Base-by-base conservation (phyloP, 345 rosid species). In the Pugionium dolabratum region DNA sequence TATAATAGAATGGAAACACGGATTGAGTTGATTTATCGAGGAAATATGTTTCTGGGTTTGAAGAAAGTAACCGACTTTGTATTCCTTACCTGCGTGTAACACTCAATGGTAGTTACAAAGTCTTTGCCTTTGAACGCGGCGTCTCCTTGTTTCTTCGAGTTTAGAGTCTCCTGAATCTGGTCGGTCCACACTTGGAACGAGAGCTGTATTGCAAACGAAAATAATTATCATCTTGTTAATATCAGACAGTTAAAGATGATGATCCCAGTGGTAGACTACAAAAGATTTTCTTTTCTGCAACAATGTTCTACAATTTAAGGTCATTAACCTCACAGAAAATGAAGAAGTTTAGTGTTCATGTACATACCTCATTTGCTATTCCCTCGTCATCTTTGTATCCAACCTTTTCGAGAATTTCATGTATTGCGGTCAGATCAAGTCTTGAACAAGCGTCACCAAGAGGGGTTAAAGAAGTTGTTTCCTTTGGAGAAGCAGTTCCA, bases 321-420 rank as follows among this genome's bases (percentile, higher is more conserved):
- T 52, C 61, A 60, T 18, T 25, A 37, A 37, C 35, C 57, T 43
- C 1, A 0, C 29, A 33, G 71, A 59, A 26, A 51, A 36, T 10
- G 44, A 54, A 36, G 7, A 44, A 36, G 36, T 29, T 36, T 61
- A 11, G n/a, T 10, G 18, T n/a, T 66, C 33, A 37, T 62, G 26
- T 28, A 55, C 76, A 70, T 33, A 86, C 96, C 89, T 87, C 96
- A 81, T 82, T 86, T 64, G 94, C 94, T 40, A 81, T 66, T 9
- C 94, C 96, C 47, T 86, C 94, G 35, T 89, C 96, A 35, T 89
- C 94, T 73, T 82, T 85, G 79, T 89, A 89, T 56, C 96, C 96
- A 31, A 64, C 39, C 73, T 83, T 85, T 57, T 86, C 94, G 9
- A 89, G 81, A 65, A 89, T 78, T 73, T 85, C 91, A 73, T 86